Evolutionary conservation across 2,329 filamentous ascomycete genomes (phyloP), one percentile per base, ranked within the genome.

Genomic region (Penicillium psychrosexuale): DNA sequence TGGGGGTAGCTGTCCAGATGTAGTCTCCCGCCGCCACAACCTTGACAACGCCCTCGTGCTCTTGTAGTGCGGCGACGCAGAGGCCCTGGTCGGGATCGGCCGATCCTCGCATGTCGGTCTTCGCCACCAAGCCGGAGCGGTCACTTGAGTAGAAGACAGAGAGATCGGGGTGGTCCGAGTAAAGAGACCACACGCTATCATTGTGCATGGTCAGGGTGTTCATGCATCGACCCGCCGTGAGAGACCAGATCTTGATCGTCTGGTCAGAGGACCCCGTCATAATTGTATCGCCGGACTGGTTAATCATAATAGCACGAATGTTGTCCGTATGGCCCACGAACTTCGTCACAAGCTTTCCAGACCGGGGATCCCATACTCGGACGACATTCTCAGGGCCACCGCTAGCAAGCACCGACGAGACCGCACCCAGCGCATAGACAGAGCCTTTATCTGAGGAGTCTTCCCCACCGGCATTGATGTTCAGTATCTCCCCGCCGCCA

Each of bases 161-260:
- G 4, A 99, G 82, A 55, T 88, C 83, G 0, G 92, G 91, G 65
- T 96, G 85, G 51, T 93, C 87, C 0, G 94, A 97, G 73, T 89
- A 96, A 22, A 99, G 80, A 1, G 91, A 95, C 94, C 94, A 99
- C 22, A 99, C 90, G 70, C 92, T 97, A 69, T 96, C 91, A 69
- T 96, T 96, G 76, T 99, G 94, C 94, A 99, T 99, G 51, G 92
- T 97, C 65, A 99, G 83, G 0, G 94, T 99, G 74, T 97, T 91
- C 88, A 97, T 93, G 80, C 94, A 99, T 64, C 94, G 84, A 52
- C 94, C 94, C 22, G 91, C 93, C 11, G 90, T 94, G 64, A 97
- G 87, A 62, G 92, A 97, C 94, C 94, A 99, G 55, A 97, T 85
- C 77, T 99, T 99, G 77, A 99, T 88, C 0, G 94, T 97, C 75